phyloP scores from a whole-genome alignment of 2,329 filamentous ascomycete genomes.

The Ramichloridium luteum region DNA sequence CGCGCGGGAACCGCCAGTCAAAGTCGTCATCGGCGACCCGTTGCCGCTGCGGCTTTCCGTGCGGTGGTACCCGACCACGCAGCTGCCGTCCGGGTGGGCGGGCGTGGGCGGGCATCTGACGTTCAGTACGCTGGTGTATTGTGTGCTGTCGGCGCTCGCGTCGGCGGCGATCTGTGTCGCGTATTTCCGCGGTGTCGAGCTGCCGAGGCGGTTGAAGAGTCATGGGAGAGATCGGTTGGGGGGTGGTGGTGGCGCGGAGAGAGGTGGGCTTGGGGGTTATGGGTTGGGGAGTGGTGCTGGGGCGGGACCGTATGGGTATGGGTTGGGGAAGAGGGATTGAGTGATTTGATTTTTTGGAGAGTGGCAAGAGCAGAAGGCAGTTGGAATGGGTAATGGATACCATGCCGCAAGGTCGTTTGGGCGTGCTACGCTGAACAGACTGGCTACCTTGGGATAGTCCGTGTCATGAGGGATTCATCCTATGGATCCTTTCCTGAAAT shows the following conservation, averaged over 20 bases:
- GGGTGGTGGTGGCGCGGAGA: conserved; percentile 28
- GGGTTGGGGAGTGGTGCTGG: conserved; percentile 29
- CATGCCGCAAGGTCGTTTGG: no score
- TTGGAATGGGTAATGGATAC: no score
- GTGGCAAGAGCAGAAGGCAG: no score
- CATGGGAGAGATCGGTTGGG: conserved; percentile 43
- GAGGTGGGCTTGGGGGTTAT: conserved; percentile 31
- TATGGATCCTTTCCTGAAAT: no score
- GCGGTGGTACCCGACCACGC: conserved; percentile 71
- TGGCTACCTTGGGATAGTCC: no score
- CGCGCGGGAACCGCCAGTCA: conserved; percentile 41
- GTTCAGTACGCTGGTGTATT: conserved; percentile 38
- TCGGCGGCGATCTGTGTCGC: conserved; percentile 40
- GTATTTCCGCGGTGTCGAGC: conserved; percentile 42
- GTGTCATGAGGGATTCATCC: no score
- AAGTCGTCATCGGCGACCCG: conserved; percentile 77
- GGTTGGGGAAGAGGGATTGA: conserved; percentile 33
- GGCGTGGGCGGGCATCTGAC: conserved; percentile 41
- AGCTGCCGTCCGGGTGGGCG: conserved; percentile 48
- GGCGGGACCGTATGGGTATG: conserved; percentile 27
- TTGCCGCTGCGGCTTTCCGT: conserved; percentile 69
- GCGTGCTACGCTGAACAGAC: no score
- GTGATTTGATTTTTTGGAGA: no score
- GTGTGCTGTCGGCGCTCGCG: conserved; percentile 34
- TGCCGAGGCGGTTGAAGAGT: conserved; percentile 40